A percentile compares a stretch with the other conserved stretches of the same genome.
Conservation (phyloP, 1,284 basidiomycete genomes). For the Stygiomarasmius scandens region DNA sequence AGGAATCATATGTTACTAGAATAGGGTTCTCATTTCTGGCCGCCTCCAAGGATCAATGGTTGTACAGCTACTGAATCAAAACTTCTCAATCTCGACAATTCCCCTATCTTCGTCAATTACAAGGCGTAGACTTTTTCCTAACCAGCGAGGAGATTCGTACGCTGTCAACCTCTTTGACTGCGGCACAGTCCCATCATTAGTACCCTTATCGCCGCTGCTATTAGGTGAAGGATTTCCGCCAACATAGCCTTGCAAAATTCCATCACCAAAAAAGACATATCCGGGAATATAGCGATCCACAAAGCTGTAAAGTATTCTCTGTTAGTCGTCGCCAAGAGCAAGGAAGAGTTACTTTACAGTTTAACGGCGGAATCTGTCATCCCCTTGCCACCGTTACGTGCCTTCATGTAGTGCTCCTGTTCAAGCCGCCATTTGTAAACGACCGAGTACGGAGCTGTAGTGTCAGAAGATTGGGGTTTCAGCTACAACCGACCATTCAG, state of each 20-base stretch:
- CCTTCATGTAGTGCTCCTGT: constrained; percentile 89
- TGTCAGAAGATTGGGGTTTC: constrained; percentile 40
- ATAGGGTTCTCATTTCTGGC: too few relatives aligned
- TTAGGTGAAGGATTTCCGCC: constrained; percentile 3
- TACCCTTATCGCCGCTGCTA: not conserved
- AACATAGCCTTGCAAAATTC: constrained; percentile 33
- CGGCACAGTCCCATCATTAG: constrained; percentile 4
- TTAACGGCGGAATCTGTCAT: constrained; percentile 85
- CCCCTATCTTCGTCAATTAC: constrained; percentile 45
- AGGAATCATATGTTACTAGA: too few relatives aligned
- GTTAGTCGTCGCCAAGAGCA: not conserved
- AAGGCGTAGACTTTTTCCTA: constrained; percentile 43
- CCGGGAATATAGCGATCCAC: constrained; percentile 85
- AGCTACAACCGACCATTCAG: constrained; percentile 42
- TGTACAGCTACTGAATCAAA: constrained; percentile 19
- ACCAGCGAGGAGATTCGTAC: constrained; percentile 36
- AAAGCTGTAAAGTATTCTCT: constrained; percentile 47
- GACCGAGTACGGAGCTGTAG: constrained; percentile 50
- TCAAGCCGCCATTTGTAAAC: constrained; percentile 82
- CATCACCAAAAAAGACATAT: constrained; percentile 75
- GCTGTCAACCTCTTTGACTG: not conserved
- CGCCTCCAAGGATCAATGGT: too few relatives aligned
- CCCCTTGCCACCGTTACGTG: constrained; percentile 76
- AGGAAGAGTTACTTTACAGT: constrained; percentile 44
- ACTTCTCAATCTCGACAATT: constrained; percentile 32